Conservation (phyloP, 176 grass and related monocot species). For the Oropetium thomaeum region DNA sequence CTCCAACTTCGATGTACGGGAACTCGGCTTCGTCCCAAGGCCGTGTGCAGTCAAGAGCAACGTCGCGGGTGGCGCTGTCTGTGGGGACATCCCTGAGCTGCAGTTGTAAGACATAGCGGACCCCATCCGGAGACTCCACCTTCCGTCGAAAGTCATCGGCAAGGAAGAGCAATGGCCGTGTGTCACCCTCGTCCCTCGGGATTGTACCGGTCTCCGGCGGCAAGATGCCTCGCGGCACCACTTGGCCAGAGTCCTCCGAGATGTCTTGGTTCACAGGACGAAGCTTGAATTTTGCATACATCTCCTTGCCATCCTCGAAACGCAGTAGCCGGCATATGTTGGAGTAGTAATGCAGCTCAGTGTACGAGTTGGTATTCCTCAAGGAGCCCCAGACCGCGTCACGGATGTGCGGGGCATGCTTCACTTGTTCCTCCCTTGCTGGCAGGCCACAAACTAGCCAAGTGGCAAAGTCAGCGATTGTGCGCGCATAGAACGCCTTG, state of each 20-base stretch:
- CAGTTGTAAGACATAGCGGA: conserved; percentile 54
- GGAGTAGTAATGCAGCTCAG: conserved; percentile 65
- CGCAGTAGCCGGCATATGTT: conserved; percentile 65
- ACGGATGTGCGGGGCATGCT: conserved; percentile 50
- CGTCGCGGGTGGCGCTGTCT: conserved; percentile 25
- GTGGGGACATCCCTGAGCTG: conserved; percentile 53
- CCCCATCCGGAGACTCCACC: conserved; percentile 43
- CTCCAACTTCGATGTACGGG: conserved; percentile 54
- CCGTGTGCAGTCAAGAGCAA: conserved; percentile 63
- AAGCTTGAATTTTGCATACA: conserved; percentile 73
- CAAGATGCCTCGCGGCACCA: conserved; percentile 47
- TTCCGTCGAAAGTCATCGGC: conserved; percentile 52
- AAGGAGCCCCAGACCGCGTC: conserved; percentile 71
- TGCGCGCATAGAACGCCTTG: conserved; percentile 64
- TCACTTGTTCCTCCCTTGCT: conserved; percentile 64
- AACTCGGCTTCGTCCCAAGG: conserved; percentile 63
- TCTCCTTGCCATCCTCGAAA: conserved; percentile 61
- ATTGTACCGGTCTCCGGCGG: conserved; percentile 67
- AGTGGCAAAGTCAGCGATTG: conserved; percentile 54
- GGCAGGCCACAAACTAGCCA: conserved; percentile 70
- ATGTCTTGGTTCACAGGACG: conserved; percentile 41
- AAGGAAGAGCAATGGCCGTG: conserved; percentile 58
- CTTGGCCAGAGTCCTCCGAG: conserved; percentile 50
- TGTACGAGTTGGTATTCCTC: conserved; percentile 60
- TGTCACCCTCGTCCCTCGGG: conserved; percentile 57